phyloP scores from a whole-genome alignment of 768 basidiomycete genomes.

The Amanita subjunquillea region DNA sequence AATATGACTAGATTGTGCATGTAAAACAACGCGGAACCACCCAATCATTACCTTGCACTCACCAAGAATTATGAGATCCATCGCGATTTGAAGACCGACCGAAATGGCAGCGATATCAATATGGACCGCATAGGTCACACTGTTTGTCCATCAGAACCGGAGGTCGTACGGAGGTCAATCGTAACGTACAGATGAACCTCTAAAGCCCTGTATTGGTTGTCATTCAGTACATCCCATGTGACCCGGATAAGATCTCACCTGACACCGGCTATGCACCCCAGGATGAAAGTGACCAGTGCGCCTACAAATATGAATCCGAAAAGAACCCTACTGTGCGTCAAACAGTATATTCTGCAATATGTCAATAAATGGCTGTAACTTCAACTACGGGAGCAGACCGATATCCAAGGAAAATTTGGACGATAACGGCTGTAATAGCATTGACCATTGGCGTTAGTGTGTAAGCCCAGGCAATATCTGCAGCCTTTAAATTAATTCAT shows the following conservation, averaged over 20 bases:
- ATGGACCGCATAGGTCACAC: too few species aligned
- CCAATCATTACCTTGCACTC: too few species aligned
- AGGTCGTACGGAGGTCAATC: too few species aligned
- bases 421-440: slow-evolving; percentile 4
- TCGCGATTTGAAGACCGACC: too few species aligned
- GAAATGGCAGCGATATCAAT: too few species aligned
- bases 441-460: slow-evolving; percentile 6
- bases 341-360: neutral
- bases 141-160: too few species aligned
- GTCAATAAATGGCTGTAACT: neutral
- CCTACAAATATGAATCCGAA: neutral
- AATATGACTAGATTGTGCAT: neutral
- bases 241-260: neutral
- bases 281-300: neutral
- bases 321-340: neutral
- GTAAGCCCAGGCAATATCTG: slow-evolving; percentile 7
- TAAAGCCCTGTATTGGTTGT: too few species aligned
- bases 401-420: slow-evolving; percentile 4
- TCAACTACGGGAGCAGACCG: neutral
- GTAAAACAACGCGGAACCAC: too few species aligned
- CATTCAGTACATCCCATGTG: neutral
- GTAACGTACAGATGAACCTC: too few species aligned
- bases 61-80: too few species aligned
- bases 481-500: too few species aligned
- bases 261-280: neutral